A percentile compares a stretch with the other conserved stretches of the same genome.
phyloP scores from a whole-genome alignment of 139 green algal species.

The Chlorella sp. region DNA sequence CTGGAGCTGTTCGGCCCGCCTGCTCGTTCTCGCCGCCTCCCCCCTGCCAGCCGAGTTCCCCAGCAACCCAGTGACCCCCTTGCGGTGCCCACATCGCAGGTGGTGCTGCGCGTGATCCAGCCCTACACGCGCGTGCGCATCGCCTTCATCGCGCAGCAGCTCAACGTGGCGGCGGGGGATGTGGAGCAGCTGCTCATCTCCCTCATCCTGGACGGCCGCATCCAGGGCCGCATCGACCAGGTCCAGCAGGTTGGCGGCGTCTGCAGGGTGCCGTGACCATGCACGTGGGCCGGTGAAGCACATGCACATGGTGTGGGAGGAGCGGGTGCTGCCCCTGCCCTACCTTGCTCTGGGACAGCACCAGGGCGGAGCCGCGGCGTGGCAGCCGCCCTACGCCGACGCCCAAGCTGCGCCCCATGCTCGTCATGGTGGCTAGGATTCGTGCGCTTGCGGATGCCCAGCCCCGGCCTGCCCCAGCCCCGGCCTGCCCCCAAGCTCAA shows the following conservation, averaged over 20 bases:
- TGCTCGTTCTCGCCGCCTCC: not conserved
- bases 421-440: too few species aligned
- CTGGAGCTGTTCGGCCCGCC: not conserved
- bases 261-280: too few species aligned
- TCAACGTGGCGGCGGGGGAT: conserved; percentile 91
- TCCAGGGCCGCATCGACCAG: conserved; percentile 95
- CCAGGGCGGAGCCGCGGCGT: too few species aligned
- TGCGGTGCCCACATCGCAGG: conserved; percentile 65
- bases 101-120: conserved; percentile 90
- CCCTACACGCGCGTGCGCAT: conserved; percentile 94
- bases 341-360: too few species aligned
- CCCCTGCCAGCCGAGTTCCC: not conserved
- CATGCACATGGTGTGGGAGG: too few species aligned
- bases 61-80: too few species aligned
- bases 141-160: conserved; percentile 85
- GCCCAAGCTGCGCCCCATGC: too few species aligned
- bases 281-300: too few species aligned
- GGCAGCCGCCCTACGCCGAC: too few species aligned
- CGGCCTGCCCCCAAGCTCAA: not conserved
- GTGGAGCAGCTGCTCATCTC: conserved; percentile 95
- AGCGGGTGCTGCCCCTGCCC: too few species aligned
- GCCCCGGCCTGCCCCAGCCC: not conserved
- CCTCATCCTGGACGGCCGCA: conserved; percentile 92
- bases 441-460: not conserved
- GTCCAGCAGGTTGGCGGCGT: conserved; percentile 49